Evolutionary conservation across 1,284 basidiomycete genomes (phyloP), one percentile per base, ranked within the genome.

Genomic region (Cryptococcus sp.): DNA sequence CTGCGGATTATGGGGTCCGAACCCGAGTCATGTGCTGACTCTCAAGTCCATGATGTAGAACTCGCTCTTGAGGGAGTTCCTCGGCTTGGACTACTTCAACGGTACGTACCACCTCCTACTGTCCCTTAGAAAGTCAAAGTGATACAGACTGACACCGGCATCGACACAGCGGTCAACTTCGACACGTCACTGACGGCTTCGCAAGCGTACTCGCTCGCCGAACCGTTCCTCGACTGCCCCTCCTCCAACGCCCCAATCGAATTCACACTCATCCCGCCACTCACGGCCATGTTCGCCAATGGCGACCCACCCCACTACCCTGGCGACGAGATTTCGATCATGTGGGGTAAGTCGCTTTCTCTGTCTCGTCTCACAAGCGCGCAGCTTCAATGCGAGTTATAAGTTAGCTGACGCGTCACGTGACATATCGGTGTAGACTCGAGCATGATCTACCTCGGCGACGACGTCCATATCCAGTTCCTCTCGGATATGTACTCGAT

Each of bases 191-290:
- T 64, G 27, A 64, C 62, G 8, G 62, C 60, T 16, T 64, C 62
- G 19, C 62, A 64, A 43, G 62, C 62, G 2, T 64, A 59, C 30
- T 64, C 62, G 27, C 46, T 64, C 6, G 60, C 60, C 5, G 45
- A 46, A 11, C 62, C 62, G 2, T 64, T 58, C 62, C 41, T 64
- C 8, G 42, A 56, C 38, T 64, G 62, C 27, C 62, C 62, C 10
- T 56, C 62, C 8, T 59, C 60, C 23, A 64, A 64, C 48, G 52
- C 62, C 6, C 54, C 62, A 20, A 61, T 64, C 57, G 55, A 64
- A 15, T 64, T 64, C 60, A 52, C 50, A 22, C 43, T 55, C 15
- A 64, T 64, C 49, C 62, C 62, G 6, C 56, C 60, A 30, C 49
- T 64, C 50, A 57, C 48, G 51, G 60, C 62, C n/a, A 54, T 47